These are phyloP conservation scores for Maudiozyma serrabonitensis DNA, from an alignment of 805 yeast genomes.

Conservation along the genomic window DNA sequence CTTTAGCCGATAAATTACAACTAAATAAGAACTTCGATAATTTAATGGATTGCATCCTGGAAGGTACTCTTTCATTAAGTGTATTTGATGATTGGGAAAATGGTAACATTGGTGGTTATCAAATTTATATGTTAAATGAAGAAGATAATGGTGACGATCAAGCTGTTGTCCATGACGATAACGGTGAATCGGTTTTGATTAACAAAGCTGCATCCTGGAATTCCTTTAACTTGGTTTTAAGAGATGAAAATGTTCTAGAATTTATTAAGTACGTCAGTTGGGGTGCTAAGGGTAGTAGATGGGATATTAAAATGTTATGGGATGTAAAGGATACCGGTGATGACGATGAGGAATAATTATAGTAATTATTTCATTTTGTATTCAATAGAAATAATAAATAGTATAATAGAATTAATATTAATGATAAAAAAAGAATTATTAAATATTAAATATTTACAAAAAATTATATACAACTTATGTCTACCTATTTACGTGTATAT, in stretches of 20 bases:
- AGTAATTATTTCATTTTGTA: too few species aligned
- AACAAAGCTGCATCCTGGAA: conserved; percentile 83
- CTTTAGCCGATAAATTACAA: conserved; percentile 60
- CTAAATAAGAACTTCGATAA: conserved; percentile 33
- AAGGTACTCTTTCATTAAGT: conserved; percentile 74
- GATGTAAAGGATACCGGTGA: conserved; percentile 39
- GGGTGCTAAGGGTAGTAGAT: conserved; percentile 81
- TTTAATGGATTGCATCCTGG: conserved; percentile 36
- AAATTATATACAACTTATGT: not conserved
- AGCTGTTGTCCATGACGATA: conserved; percentile 60
- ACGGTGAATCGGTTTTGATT: conserved; percentile 66
- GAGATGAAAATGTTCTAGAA: conserved; percentile 81
- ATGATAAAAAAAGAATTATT: not conserved
- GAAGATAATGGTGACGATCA: conserved; percentile 58
- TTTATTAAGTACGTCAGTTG: conserved; percentile 87
- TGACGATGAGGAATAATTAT: conserved; percentile 3
- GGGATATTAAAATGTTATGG: conserved; percentile 85
- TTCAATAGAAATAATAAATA: not conserved
- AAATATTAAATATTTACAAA: not conserved
- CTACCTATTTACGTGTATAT: too few species aligned
- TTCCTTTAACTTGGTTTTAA: conserved; percentile 58
- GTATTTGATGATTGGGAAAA: conserved; percentile 75
- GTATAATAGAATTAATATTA: not conserved
- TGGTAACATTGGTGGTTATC: conserved; percentile 94
- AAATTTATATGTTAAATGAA: conserved; percentile 69